Evolutionary conservation across 176 grass and related monocot genomes (phyloP).

Genomic region (Triticum dicoccoides): DNA sequence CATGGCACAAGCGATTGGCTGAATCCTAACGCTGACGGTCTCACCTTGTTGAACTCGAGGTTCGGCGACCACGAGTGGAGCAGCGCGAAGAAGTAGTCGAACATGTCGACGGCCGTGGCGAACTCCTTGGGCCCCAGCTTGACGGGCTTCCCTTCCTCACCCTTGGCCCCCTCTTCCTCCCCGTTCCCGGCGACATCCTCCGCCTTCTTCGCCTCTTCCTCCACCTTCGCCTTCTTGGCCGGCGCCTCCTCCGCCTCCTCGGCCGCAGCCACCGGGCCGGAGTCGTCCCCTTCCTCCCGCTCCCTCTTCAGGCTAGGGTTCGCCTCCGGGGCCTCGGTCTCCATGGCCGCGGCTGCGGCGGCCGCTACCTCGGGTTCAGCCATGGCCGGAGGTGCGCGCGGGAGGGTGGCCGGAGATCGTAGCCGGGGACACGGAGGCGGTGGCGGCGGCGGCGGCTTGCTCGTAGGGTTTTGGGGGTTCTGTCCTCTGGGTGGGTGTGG

Average conservation of each 20-base stretch:
- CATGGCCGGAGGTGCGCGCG: slow-evolving; percentile 13
- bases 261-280: slow-evolving; percentile 1
- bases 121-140: slow-evolving; percentile 88
- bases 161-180: slow-evolving; percentile 6
- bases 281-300: slow-evolving; percentile 23
- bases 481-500: not conserved
- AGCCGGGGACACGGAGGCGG: not conserved
- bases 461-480: slow-evolving; percentile 40
- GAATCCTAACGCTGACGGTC: not conserved
- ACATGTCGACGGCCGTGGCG: slow-evolving; percentile 64
- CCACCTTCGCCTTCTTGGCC: slow-evolving; percentile 35
- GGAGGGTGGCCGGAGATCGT: not conserved
- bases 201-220: slow-evolving; percentile 23
- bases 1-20: not conserved
- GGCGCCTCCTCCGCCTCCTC: slow-evolving; percentile 10
- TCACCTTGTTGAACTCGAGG: slow-evolving; percentile 77
- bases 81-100: slow-evolving; percentile 72
- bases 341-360: slow-evolving; percentile 1
- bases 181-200: not conserved
- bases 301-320: slow-evolving; percentile 41
- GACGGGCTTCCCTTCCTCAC: slow-evolving; percentile 34
- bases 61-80: slow-evolving; percentile 69
- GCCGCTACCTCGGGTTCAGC: slow-evolving; percentile 34
- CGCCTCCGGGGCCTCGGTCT: slow-evolving; percentile 27
- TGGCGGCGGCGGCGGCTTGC: not conserved